Evolutionary conservation across 1,284 basidiomycete genomes (phyloP).

Genomic region (Ganoderma leucocontextum): DNA sequence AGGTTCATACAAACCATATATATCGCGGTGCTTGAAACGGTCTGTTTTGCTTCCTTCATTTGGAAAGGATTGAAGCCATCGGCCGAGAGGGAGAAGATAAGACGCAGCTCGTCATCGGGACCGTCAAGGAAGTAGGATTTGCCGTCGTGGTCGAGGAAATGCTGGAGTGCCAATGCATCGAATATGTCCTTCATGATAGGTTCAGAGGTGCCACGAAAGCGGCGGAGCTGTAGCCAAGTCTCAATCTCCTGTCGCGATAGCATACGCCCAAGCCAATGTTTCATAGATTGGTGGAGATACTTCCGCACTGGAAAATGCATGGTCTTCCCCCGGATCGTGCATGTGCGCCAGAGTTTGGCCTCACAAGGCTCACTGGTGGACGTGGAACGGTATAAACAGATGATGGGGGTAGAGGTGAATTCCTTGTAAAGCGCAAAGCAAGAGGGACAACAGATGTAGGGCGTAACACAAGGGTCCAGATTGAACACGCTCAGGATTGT

Average conservation of each 20-base stretch:
- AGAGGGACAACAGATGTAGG: neutral
- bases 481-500: too few relatives aligned
- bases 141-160: neutral
- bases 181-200: neutral
- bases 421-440: neutral
- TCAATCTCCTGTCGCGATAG: neutral
- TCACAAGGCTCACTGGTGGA: neutral
- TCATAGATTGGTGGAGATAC: neutral
- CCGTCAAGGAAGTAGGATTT: neutral
- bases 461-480: neutral
- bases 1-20: neutral
- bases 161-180: neutral
- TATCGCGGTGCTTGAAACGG: neutral
- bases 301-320: neutral
- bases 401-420: neutral
- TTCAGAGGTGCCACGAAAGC: neutral
- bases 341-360: neutral
- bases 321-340: neutral
- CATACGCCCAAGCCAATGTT: neutral
- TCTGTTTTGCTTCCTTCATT: neutral
- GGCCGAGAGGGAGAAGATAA: neutral
- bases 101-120: neutral
- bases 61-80: neutral
- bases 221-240: neutral
- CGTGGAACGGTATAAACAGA: neutral